A percentile compares a stretch with the other conserved stretches of the same genome.
Conservation (phyloP, 2,329 filamentous ascomycete species). For the Aspergillus sp. region DNA sequence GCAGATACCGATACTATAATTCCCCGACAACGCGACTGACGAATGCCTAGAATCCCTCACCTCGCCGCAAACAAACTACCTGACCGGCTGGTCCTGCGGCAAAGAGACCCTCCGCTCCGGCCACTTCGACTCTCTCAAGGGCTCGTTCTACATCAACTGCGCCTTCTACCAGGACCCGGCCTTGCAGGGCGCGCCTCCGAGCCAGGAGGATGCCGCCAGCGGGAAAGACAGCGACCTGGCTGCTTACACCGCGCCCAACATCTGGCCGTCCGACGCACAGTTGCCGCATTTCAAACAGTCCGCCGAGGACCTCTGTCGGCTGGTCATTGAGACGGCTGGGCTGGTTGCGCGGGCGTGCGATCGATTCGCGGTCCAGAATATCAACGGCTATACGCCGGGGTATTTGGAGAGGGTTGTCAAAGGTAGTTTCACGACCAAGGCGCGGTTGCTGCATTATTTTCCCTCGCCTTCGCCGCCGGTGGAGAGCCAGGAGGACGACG, state of each 20-base stretch:
- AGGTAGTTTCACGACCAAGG: constrained; percentile 81
- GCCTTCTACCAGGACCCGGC: constrained; percentile 40
- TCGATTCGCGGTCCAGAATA: constrained; percentile 68
- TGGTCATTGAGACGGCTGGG: constrained; percentile 84
- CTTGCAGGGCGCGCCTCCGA: constrained; percentile 28
- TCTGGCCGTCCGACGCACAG: constrained; percentile 65
- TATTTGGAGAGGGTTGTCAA: constrained; percentile 83
- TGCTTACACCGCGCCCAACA: constrained; percentile 81
- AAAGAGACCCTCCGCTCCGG: constrained; percentile 55
- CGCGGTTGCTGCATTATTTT: constrained; percentile 86
- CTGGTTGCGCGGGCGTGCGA: constrained; percentile 88
- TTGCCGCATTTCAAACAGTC: constrained; percentile 67
- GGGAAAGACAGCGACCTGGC: constrained; percentile 47
- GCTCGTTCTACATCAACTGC: constrained; percentile 56
- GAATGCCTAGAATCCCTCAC: constrained; percentile 38
- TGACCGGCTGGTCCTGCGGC: constrained; percentile 56
- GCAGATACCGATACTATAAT: too few relatives aligned
- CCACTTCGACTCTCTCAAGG: constrained; percentile 54
- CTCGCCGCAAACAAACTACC: constrained; percentile 44
- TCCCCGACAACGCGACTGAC: too few relatives aligned
- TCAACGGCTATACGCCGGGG: constrained; percentile 62
- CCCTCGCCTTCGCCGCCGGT: constrained; percentile 35
- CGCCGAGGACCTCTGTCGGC: constrained; percentile 64
- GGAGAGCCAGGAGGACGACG: constrained; percentile 54
- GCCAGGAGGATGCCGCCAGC: constrained; percentile 16